Evolutionary conservation across 345 rosid genomes (phyloP), one percentile per base, ranked within the genome.

Genomic region (Eucalyptus camaldulensis): DNA sequence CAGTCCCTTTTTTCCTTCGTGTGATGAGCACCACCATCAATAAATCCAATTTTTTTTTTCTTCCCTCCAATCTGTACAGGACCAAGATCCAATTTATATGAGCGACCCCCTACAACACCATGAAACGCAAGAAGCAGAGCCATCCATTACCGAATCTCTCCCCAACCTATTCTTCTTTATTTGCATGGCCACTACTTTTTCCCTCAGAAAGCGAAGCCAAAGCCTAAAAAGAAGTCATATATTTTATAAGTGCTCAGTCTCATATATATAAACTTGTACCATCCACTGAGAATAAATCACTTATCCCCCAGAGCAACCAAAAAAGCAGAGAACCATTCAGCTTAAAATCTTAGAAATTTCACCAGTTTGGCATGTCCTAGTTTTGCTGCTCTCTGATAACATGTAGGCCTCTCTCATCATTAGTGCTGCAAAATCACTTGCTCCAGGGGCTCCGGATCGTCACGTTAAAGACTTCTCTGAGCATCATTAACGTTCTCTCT

Each of bases 351-450:
- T 86, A 56, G 29, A 40, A 33, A 51, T 50, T 27, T 51, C 44
- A 51, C 40, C 44, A 21, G 21, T 51, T 31, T 16, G 56, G 65
- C 90, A 85, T 86, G 72, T 85, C 85, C 31, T 27, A 40, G 44
- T 9, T 49, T 72, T 69, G 80, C 60, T 85, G 43, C 90, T 87
- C 24, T 87, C 88, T 90, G 88, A 90, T 90, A 88, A 91, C 92
- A 95, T 93, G 91, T 87, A 86, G 43, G 51, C 89, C 88, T 80
- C 72, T 91, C 88, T 49, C 24, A 86, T 51, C 40, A 31, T 31
- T 4, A 17, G 65, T 89, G 91, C 88, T 89, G 92, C 91, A 51
- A 19, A 31, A n/a, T 86, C 87, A 31, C 72, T 90, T 91, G 87
- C 76, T 76, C 27, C 89, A 27, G 88, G 54, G 92, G 88, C 89